phyloP scores from a whole-genome alignment of 225 moss, liverwort and hornwort species.

The Asterella californica region DNA sequence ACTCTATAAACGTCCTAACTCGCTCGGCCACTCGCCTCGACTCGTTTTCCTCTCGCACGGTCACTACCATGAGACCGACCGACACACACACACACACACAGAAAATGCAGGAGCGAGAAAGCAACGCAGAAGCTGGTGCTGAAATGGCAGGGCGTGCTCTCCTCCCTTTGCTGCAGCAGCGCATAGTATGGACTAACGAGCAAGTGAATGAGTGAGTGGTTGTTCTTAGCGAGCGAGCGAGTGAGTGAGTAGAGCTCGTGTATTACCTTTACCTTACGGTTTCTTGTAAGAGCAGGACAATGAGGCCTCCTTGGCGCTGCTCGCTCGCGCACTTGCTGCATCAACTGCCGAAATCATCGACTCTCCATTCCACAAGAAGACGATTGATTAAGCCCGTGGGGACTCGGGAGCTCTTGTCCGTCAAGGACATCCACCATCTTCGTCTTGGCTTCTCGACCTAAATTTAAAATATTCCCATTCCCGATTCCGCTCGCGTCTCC shows the following conservation, averaged over 20 bases:
- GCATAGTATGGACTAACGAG: neutral
- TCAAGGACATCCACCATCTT: conserved; percentile 9
- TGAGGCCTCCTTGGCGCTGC: neutral
- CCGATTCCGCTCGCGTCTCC: no score
- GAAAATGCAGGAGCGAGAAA: neutral
- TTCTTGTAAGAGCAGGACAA: conserved; percentile 2
- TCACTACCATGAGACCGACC: neutral
- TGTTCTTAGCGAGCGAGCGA: neutral
- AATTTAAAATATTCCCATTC: conserved; percentile 21
- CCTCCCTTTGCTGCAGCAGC: neutral
- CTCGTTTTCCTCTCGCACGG: neutral
- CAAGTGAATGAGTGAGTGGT: neutral
- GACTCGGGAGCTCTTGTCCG: neutral
- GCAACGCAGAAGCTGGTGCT: neutral
- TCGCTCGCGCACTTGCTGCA: neutral
- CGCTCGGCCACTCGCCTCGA: neutral
- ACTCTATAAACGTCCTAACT: neutral
- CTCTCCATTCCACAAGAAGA: conserved; percentile 1
- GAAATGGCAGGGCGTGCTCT: neutral
- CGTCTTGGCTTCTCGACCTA: conserved; percentile 7
- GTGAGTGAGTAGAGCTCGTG: neutral
- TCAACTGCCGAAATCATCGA: conserved; percentile 14
- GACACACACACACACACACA: neutral
- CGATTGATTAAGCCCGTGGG: neutral
- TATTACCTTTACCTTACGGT: neutral